Evolutionary conservation across 2,329 filamentous ascomycete genomes (phyloP).

Genomic region (Acarospora socialis): DNA sequence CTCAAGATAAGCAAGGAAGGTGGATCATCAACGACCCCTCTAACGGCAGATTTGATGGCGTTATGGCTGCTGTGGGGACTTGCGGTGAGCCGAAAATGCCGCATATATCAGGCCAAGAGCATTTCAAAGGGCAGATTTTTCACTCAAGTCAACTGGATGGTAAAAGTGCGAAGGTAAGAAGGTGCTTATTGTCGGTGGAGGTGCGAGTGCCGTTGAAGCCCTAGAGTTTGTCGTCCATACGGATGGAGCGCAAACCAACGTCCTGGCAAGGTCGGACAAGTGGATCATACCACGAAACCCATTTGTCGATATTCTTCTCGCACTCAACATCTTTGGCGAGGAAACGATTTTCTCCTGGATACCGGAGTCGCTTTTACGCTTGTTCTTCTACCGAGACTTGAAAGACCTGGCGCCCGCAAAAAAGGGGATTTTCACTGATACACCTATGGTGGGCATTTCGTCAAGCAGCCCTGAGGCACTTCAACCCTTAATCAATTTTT

Average conservation of each 20-base stretch:
- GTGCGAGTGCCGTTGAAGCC: conserved; percentile 68
- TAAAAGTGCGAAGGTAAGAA: conserved; percentile 60
- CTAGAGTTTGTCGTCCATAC: conserved; percentile 61
- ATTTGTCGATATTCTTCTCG: conserved; percentile 56
- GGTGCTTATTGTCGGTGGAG: conserved; percentile 62
- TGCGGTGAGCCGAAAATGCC: conserved; percentile 68
- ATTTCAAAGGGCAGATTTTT: conserved; percentile 56
- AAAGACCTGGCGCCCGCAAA: conserved; percentile 54
- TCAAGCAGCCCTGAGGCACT: no score
- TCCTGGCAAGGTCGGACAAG: conserved; percentile 66
- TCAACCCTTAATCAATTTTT: no score
- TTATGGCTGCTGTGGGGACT: conserved; percentile 65
- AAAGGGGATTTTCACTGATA: conserved; percentile 67
- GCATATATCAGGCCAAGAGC: conserved; percentile 52
- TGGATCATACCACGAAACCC: conserved; percentile 79
- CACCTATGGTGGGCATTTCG: conserved; percentile 87
- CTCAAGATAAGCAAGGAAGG: conserved; percentile 50
- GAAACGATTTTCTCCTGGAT: conserved; percentile 65
- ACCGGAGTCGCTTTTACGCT: conserved; percentile 58
- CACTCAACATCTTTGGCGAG: conserved; percentile 64
- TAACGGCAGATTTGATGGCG: conserved; percentile 61
- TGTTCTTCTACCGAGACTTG: conserved; percentile 73
- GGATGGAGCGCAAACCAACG: conserved; percentile 52
- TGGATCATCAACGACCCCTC: conserved; percentile 66
- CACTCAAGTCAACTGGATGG: conserved; percentile 66